These are phyloP conservation scores for Alternaria viburni DNA, from an alignment of 2,329 filamentous ascomycete genomes.

Conservation along the genomic window DNA sequence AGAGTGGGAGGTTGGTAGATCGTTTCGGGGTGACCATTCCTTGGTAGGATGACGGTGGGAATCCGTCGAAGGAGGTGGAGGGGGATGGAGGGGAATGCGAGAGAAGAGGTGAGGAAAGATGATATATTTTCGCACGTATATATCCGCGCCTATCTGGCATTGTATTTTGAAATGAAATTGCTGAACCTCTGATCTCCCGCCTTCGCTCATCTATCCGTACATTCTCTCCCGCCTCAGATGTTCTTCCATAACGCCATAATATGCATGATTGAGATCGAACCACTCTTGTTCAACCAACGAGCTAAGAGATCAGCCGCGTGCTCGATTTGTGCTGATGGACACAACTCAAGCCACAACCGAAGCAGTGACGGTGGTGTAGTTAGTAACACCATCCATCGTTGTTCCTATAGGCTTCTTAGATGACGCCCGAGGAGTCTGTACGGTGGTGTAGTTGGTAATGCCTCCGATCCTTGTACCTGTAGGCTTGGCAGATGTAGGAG, in stretches of 20 bases:
- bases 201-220: neutral
- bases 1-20: slow-evolving; percentile 53
- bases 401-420: neutral
- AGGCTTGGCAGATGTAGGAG: neutral
- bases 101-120: neutral
- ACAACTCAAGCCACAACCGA: neutral
- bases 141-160: neutral
- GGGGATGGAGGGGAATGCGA: neutral
- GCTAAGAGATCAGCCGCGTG: neutral
- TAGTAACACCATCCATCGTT: neutral
- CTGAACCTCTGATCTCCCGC: neutral
- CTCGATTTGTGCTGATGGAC: neutral
- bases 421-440: neutral
- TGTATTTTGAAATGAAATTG: neutral
- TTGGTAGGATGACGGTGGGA: slow-evolving; percentile 44
- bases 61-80: neutral
- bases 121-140: neutral
- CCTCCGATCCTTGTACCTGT: neutral
- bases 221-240: neutral
- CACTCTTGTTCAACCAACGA: neutral
- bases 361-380: neutral
- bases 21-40: slow-evolving; percentile 51
- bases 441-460: neutral
- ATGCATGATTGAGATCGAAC: neutral
- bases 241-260: neutral